These are phyloP conservation scores for Talaromyces sp. DNA, from an alignment of 2,329 filamentous ascomycete species.

Conservation along the genomic window DNA sequence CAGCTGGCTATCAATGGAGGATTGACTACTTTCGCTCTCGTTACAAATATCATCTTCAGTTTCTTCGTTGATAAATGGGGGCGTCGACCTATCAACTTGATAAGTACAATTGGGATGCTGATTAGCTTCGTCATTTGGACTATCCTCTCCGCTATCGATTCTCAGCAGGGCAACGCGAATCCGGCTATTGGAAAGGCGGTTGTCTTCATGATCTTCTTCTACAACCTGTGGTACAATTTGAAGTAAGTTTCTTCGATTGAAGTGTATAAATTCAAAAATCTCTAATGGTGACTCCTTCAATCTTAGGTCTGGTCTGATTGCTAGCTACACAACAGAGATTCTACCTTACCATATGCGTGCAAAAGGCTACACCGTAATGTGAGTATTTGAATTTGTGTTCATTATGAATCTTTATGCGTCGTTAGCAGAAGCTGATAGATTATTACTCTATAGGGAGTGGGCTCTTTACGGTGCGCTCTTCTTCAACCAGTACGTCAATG, in stretches of 20 bases:
- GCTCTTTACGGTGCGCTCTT: slow-evolving; percentile 24
- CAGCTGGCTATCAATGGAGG: slow-evolving; percentile 44
- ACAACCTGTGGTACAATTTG: slow-evolving; percentile 42
- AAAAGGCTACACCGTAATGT: slow-evolving; percentile 36
- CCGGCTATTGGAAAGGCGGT: slow-evolving; percentile 31
- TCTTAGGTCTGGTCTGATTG: slow-evolving; percentile 31
- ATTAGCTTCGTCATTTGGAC: slow-evolving; percentile 44
- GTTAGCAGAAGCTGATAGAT: background rate
- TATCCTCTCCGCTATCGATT: slow-evolving; percentile 45
- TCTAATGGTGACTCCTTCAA: background rate
- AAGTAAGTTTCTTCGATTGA: slow-evolving; percentile 24
- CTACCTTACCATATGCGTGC: slow-evolving; percentile 38
- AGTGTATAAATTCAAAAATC: background rate
- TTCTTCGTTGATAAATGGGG: slow-evolving; percentile 55
- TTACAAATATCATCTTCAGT: slow-evolving; percentile 56
- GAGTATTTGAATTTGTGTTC: slow-evolving; percentile 14
- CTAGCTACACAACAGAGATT: slow-evolving; percentile 29
- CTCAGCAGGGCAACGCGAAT: slow-evolving; percentile 18
- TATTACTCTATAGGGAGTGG: slow-evolving; percentile 23
- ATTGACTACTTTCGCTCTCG: slow-evolving; percentile 53
- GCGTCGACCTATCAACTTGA: slow-evolving; percentile 56
- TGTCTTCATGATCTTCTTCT: slow-evolving; percentile 45
- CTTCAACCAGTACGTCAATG: slow-evolving; percentile 38
- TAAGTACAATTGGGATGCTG: slow-evolving; percentile 44
- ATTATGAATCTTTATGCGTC: slow-evolving; percentile 8